Percentiles rank a stretch among this genome's conserved stretches.
phyloP scores from a whole-genome alignment of 2,329 filamentous ascomycete species.

The Colletotrichum sp. region DNA sequence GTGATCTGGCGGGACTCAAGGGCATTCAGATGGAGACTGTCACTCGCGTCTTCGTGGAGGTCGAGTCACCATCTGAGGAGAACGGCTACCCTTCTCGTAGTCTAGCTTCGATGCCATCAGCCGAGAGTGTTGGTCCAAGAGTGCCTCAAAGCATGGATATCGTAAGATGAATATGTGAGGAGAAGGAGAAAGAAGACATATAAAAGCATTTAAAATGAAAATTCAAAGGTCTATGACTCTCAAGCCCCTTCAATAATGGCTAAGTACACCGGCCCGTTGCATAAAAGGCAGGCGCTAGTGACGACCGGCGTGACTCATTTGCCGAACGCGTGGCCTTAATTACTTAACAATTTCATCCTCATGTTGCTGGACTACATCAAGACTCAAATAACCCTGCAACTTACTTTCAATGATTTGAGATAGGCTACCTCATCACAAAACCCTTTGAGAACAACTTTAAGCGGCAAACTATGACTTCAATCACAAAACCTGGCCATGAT shows the following conservation, averaged over 20 bases:
- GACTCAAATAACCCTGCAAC: background rate
- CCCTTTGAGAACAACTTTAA: no score
- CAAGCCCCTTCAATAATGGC: background rate
- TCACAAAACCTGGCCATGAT: no score
- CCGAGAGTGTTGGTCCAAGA: background rate
- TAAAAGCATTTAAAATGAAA: background rate
- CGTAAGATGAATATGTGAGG: background rate
- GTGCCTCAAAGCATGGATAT: constrained; percentile 1
- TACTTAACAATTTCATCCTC: no score
- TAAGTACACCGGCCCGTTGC: accelerated
- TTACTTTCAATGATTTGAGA: no score
- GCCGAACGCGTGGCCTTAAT: background rate
- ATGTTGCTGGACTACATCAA: background rate
- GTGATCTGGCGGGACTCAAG: background rate
- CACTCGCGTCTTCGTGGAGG: constrained; percentile 46
- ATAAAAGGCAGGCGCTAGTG: background rate
- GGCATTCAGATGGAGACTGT: constrained; percentile 51
- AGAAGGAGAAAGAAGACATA: background rate
- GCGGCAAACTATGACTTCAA: no score
- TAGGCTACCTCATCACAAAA: no score
- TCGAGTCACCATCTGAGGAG: constrained; percentile 24
- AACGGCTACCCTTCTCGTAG: background rate
- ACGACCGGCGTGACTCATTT: background rate
- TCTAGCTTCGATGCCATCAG: background rate
- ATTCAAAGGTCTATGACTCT: accelerated